These are phyloP conservation scores for Aspergillus texensis DNA, from an alignment of 2,329 filamentous ascomycete genomes.

Conservation along the genomic window DNA sequence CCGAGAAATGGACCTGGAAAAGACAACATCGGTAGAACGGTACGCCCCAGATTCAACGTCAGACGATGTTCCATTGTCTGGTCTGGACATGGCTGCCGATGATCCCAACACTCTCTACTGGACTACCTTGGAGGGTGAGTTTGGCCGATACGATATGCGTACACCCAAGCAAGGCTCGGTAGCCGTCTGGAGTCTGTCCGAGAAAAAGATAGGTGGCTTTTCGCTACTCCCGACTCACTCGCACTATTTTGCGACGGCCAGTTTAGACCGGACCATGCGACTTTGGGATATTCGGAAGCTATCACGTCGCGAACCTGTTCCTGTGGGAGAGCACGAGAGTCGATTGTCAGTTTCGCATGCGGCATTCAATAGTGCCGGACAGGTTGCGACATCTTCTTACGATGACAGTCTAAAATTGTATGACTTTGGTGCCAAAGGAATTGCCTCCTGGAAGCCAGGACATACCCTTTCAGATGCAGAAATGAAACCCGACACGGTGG, in stretches of 20 bases:
- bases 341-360: conserved; percentile 89
- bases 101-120: conserved; percentile 80
- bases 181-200: conserved; percentile 74
- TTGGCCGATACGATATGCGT: conserved; percentile 81
- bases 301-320: conserved; percentile 65
- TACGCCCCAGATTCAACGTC: conserved; percentile 72
- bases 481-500: conserved; percentile 69
- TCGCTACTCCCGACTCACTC: conserved; percentile 77
- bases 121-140: conserved; percentile 78
- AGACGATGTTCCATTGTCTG: conserved; percentile 78
- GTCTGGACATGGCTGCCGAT: conserved; percentile 73
- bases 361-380: conserved; percentile 81
- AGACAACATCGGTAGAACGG: conserved; percentile 76
- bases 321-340: conserved; percentile 81
- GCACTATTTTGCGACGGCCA: conserved; percentile 85
- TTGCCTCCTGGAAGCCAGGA: conserved; percentile 61
- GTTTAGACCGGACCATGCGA: conserved; percentile 83
- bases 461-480: conserved; percentile 60
- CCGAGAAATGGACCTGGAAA: conserved; percentile 79
- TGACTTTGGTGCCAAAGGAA: conserved; percentile 64
- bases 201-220: conserved; percentile 96
- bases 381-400: conserved; percentile 89
- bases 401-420: conserved; percentile 96
- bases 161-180: conserved; percentile 56
- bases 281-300: conserved; percentile 86